These are phyloP conservation scores for Serendipita sp. DNA, from an alignment of 768 basidiomycete species.

Conservation along the genomic window DNA sequence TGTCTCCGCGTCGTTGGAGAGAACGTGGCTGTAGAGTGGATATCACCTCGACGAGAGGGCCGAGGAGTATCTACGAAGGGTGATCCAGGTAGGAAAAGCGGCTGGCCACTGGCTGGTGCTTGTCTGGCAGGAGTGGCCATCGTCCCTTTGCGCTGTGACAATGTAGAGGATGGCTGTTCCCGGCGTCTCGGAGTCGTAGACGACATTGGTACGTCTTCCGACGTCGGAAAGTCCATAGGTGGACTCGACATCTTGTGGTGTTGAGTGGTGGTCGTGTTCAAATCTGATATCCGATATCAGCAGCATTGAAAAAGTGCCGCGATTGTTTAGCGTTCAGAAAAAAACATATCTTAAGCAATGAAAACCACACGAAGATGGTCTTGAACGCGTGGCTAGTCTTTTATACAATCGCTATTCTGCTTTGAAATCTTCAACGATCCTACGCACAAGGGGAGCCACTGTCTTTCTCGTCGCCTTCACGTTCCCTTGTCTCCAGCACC, in stretches of 20 bases:
- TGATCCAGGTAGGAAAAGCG: slow-evolving; percentile 40
- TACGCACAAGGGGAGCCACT: slow-evolving; percentile 49
- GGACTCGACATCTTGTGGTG: slow-evolving; percentile 18
- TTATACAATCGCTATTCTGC: too few relatives aligned
- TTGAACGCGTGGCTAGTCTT: too few relatives aligned
- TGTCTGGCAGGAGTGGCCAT: slow-evolving; percentile 19
- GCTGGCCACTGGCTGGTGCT: slow-evolving; percentile 23
- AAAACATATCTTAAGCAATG: neutral
- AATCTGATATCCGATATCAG: neutral
- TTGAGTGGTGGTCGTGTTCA: neutral
- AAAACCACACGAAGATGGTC: too few relatives aligned
- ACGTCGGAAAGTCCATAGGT: slow-evolving; percentile 46
- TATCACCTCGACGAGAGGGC: slow-evolving; percentile 71
- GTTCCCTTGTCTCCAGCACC: slow-evolving; percentile 54
- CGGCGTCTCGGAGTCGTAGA: neutral
- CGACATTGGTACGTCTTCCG: slow-evolving; percentile 41
- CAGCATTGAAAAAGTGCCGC: neutral
- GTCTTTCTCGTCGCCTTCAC: slow-evolving; percentile 45
- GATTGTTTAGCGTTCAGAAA: too few relatives aligned
- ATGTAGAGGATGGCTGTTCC: neutral
- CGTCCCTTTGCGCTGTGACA: neutral
- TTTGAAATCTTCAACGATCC: slow-evolving; percentile 31
- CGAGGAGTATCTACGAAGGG: slow-evolving; percentile 45
- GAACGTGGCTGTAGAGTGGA: slow-evolving; percentile 62
- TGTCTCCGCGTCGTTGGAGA: slow-evolving; percentile 30